A percentile compares a stretch with the other conserved stretches of the same genome.
phyloP scores from a whole-genome alignment of 306 rosid species.

The Erythrophleum fordii region DNA sequence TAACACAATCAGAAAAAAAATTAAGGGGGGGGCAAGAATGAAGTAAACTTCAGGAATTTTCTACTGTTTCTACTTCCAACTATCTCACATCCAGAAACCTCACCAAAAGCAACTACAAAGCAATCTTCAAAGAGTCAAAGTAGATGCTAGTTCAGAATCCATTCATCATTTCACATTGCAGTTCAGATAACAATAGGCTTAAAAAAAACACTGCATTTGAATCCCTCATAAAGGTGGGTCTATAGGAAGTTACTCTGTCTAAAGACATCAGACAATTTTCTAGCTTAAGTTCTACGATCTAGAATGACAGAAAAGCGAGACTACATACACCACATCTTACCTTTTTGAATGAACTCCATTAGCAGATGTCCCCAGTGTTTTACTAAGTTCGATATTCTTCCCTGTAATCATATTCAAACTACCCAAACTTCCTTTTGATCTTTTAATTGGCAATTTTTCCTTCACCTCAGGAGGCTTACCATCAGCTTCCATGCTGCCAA shows the following conservation, averaged over 20 bases:
- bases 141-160: slow-evolving; percentile 11
- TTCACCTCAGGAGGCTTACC: slow-evolving; percentile 84
- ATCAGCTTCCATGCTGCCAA: slow-evolving; percentile 80
- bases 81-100: slow-evolving; percentile 9
- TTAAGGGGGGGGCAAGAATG: background rate
- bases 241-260: slow-evolving; percentile 5
- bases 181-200: slow-evolving; percentile 26
- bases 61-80: slow-evolving; percentile 19
- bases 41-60: slow-evolving; percentile 18
- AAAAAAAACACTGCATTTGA: slow-evolving; percentile 16
- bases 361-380: slow-evolving; percentile 76
- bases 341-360: slow-evolving; percentile 91
- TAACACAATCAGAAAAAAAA: background rate
- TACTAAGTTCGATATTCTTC: slow-evolving; percentile 78
- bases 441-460: slow-evolving; percentile 92
- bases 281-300: slow-evolving; percentile 26
- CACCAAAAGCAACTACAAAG: background rate
- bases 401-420: slow-evolving; percentile 98
- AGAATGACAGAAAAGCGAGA: slow-evolving; percentile 14
- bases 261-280: slow-evolving; percentile 20
- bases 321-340: slow-evolving; percentile 47
- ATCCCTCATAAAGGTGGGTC: background rate
- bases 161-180: slow-evolving; percentile 25
- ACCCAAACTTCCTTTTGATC: slow-evolving; percentile 98
- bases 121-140: background rate